A percentile compares a stretch with the other conserved stretches of the same genome.
phyloP scores from a whole-genome alignment of 768 basidiomycete species.

The Macrolepiota dolichaula region DNA sequence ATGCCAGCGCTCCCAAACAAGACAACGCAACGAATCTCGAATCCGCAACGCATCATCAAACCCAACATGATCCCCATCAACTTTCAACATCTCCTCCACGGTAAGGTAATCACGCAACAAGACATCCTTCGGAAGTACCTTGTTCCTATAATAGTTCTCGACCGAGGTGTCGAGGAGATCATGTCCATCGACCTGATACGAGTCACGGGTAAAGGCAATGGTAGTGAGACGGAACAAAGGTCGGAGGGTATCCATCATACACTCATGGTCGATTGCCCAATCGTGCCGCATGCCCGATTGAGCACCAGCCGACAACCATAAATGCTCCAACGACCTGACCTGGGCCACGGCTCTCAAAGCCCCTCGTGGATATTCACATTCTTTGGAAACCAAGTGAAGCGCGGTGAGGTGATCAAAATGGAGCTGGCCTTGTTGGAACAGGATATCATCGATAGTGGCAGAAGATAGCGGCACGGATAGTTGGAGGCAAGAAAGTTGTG shows the following conservation, averaged over 20 bases:
- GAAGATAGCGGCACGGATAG: conserved; percentile 13
- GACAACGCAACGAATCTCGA: conserved; percentile 13
- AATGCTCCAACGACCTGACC: conserved; percentile 17
- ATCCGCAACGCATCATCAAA: conserved; percentile 11
- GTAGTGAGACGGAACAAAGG: conserved; percentile 21
- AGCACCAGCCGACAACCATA: conserved; percentile 27
- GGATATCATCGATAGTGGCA: conserved; percentile 14
- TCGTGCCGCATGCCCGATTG: conserved; percentile 19
- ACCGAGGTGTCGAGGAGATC: conserved; percentile 18
- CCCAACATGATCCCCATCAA: conserved; percentile 3
- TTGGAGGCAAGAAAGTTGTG: conserved; percentile 22
- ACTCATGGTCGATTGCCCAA: conserved; percentile 24
- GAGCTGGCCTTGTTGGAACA: conserved; percentile 3
- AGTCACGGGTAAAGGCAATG: conserved; percentile 27
- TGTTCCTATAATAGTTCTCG: conserved; percentile 22
- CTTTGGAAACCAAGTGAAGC: conserved; percentile 23
- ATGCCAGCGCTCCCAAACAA: conserved; percentile 30
- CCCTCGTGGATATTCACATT: conserved; percentile 14
- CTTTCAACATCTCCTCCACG: conserved; percentile 14
- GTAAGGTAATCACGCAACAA: conserved; percentile 16
- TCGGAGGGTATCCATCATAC: conserved; percentile 16
- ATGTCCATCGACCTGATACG: conserved; percentile 22
- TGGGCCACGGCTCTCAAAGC: conserved; percentile 19
- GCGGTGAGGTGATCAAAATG: conserved; percentile 19
- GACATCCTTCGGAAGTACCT: conserved; percentile 19